Base-by-base conservation (phyloP, 176 grass and related monocot genomes). In the Avena sativa region DNA sequence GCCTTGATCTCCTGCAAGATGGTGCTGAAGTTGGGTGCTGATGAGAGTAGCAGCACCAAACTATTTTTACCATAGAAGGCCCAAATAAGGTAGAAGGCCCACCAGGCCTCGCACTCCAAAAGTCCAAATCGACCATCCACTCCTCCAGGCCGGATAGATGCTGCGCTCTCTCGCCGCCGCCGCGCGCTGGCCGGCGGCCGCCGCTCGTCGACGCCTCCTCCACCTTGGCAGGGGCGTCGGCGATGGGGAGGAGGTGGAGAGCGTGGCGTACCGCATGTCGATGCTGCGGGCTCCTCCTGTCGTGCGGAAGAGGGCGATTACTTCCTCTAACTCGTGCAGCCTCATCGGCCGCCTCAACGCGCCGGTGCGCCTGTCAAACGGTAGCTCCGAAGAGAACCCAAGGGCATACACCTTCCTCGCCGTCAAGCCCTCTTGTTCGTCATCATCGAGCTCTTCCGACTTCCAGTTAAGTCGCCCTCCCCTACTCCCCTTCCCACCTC, bases 211-310 rank as follows among this genome's bases (percentile, higher is more conserved):
- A 60, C 89, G 81, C 14, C 23, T 84, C 64, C 49, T 84, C 59
- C 89, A 91, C 76, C 38, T 10, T 28, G 74, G 46, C 4, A 58
- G 65, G 0, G 36, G 34, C 36, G 1, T 32, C 3, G 14, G 71
- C 46, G n/a, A 32, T 4, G 79, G 47, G 52, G 83, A 84, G 28
- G 75, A 76, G n/a, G 68, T 1, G 30, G 84, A 89, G 83, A 92
- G 90, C 82, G 19, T 89, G 40, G 59, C 16, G 6, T 92, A 90
- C 63, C 82, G 46, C 82, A 91, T 82, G 84, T 94, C 87, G 40
- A 92, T 90, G 93, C 82, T 95, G 59, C 90, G 70, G 46, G 51
- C 79, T 28, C 86, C 90, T 2, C 61, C 79, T n/a, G 61, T 53
- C 16, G 60, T 80, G 52, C 14, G 4, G 10, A 74, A 14, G 59